Base-by-base conservation (phyloP, 768 basidiomycete species). In the Suillus subluteus region DNA sequence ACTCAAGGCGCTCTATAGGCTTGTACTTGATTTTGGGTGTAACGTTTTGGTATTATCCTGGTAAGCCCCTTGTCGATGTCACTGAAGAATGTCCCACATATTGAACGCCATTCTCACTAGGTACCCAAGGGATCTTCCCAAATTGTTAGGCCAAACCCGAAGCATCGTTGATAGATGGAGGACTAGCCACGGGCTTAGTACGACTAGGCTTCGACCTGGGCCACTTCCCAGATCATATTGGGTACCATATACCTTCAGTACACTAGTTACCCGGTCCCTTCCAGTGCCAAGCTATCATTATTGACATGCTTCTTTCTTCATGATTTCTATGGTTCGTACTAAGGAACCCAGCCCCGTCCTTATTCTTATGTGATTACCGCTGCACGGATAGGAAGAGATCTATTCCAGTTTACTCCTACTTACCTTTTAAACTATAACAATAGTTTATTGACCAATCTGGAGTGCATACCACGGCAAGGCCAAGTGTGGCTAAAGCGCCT, bases 21-120 rank as follows among this genome's bases (percentile, higher is more conserved):
- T 77, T 87, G n/a, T 88, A 87, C 73, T 71, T 87, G 54, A 86
- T 89, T 67, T 82, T 88, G 65, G 83, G 81, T 35, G 82, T 87
- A 43, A 78, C 80, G 6, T 86, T 85, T 72, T 85, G 85, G 85
- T 85, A 79, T 69, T 86, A 86, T 65, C 84, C 83, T 6, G 82
- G 82, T 81, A 66, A n/a, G 79, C 68, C 11, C 21, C 41, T 26
- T 12, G 26, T 43, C 18, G 12, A 43, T 43, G 41, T 16, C 1
- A 32, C 26, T 9, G 11, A 43, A 43, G 18, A 30, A 18, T 7
- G 18, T 30, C 11, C 6, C 41, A 21, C 1, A 6, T 26, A 9
- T 41, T 41, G 5, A 43, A 61, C 13, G 3, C 11, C 13, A 5
- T 21, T 43, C 18, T 43, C 1, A 1, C 41, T 43, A 61, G 59